Conservation (phyloP, 2,329 filamentous ascomycete species). For the Pseudocercospora macadamiae region DNA sequence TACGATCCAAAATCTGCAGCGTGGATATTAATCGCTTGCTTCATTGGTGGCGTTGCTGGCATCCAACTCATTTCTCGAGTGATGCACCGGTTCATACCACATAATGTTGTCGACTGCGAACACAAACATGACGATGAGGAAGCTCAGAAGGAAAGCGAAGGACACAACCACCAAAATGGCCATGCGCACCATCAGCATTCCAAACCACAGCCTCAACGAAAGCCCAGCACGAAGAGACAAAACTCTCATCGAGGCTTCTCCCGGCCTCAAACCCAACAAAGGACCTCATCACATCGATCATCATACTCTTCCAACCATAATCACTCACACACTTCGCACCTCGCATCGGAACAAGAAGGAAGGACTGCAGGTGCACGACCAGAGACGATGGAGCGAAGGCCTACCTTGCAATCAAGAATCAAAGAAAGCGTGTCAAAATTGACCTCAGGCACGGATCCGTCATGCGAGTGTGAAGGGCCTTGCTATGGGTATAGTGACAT, state of each 20-base stretch:
- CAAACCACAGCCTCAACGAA: slow-evolving; percentile 19
- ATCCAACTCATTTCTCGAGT: slow-evolving; percentile 74
- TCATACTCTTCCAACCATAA: slow-evolving; percentile 29
- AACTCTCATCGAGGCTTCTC: slow-evolving; percentile 17
- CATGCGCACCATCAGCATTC: slow-evolving; percentile 34
- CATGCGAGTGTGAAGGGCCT: slow-evolving; percentile 61
- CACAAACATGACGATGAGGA: slow-evolving; percentile 69
- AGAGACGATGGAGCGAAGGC: slow-evolving; percentile 30
- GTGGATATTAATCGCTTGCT: slow-evolving; percentile 69
- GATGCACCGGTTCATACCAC: slow-evolving; percentile 73
- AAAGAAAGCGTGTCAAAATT: slow-evolving; percentile 53
- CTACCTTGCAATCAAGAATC: slow-evolving; percentile 46
- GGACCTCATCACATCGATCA: slow-evolving; percentile 23
- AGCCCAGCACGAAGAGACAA: slow-evolving; percentile 30
- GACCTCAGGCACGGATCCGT: slow-evolving; percentile 41
- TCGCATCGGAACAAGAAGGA: slow-evolving; percentile 5
- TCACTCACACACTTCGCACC: slow-evolving; percentile 21
- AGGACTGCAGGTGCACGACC: neutral
- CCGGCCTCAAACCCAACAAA: slow-evolving; percentile 24
- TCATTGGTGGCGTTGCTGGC: slow-evolving; percentile 71
- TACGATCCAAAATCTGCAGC: slow-evolving; percentile 69
- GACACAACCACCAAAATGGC: slow-evolving; percentile 31
- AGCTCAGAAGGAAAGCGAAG: slow-evolving; percentile 37
- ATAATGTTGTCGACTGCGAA: slow-evolving; percentile 79
- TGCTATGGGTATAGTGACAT: slow-evolving; percentile 66